Conservation (phyloP, 2,329 filamentous ascomycete species). For the Colletotrichum simmondsii region DNA sequence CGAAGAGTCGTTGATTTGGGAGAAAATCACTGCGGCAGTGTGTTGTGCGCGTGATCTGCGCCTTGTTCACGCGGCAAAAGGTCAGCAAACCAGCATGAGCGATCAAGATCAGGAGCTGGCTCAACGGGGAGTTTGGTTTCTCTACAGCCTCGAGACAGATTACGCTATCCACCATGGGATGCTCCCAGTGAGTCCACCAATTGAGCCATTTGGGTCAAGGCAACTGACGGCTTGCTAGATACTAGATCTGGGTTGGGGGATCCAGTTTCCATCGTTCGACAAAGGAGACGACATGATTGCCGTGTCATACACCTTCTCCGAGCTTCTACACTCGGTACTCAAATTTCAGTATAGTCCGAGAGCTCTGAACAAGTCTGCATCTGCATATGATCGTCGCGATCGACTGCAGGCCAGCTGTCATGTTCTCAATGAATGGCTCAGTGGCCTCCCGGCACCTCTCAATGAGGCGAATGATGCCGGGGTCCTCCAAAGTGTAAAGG, state of each 20-base stretch:
- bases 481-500: constrained; percentile 9
- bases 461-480: constrained; percentile 13
- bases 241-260: constrained; percentile 18
- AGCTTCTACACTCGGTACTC: constrained; percentile 18
- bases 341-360: constrained; percentile 27
- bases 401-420: constrained; percentile 20
- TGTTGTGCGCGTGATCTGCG: constrained; percentile 28
- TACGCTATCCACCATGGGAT: constrained; percentile 27
- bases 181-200: constrained; percentile 13
- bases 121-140: constrained; percentile 24
- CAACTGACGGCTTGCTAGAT: background rate
- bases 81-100: constrained; percentile 12
- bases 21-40: constrained; percentile 21
- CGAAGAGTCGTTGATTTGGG: constrained; percentile 15
- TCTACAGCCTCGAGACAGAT: constrained; percentile 22
- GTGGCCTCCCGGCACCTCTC: constrained; percentile 9
- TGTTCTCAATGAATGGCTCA: constrained; percentile 21
- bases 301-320: constrained; percentile 21
- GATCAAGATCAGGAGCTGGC: constrained; percentile 17
- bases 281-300: constrained; percentile 25
- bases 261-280: constrained; percentile 13
- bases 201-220: no score
- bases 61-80: constrained; percentile 16
- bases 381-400: constrained; percentile 11
- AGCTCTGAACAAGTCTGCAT: constrained; percentile 7